Evolutionary conservation across 2,329 filamentous ascomycete species (phyloP).

Genomic region (Cladosporium sphaerospermum): DNA sequence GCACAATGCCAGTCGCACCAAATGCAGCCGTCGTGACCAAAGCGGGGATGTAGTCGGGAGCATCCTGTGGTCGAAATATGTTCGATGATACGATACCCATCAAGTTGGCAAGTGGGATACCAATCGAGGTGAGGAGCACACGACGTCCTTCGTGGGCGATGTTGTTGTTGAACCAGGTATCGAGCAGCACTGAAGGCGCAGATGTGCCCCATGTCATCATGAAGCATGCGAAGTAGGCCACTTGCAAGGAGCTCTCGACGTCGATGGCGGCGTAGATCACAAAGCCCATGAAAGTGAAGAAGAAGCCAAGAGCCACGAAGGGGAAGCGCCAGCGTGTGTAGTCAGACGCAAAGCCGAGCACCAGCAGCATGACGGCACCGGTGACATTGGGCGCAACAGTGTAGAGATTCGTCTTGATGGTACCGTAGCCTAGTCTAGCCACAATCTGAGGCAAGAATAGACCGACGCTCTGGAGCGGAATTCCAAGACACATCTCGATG

Average conservation of each 20-base stretch:
- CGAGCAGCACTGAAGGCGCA: slow-evolving; percentile 63
- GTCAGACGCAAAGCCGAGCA: slow-evolving; percentile 68
- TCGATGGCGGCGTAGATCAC: slow-evolving; percentile 69
- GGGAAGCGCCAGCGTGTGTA: slow-evolving; percentile 61
- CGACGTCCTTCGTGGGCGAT: slow-evolving; percentile 69
- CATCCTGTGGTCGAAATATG: slow-evolving; percentile 58
- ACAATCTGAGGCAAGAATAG: slow-evolving; percentile 57
- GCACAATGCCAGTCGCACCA: slow-evolving; percentile 52
- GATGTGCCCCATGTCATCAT: slow-evolving; percentile 78
- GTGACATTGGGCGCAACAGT: slow-evolving; percentile 74
- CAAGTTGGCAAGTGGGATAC: slow-evolving; percentile 67
- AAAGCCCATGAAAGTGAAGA: slow-evolving; percentile 70
- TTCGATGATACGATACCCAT: slow-evolving; percentile 68
- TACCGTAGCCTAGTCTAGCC: slow-evolving; percentile 44
- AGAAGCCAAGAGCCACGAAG: slow-evolving; percentile 67
- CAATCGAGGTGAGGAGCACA: slow-evolving; percentile 63
- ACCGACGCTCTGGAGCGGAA: slow-evolving; percentile 51
- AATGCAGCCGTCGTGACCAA: slow-evolving; percentile 59
- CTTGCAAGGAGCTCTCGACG: slow-evolving; percentile 52
- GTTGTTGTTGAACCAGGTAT: slow-evolving; percentile 77
- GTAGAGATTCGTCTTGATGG: slow-evolving; percentile 69
- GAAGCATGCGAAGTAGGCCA: slow-evolving; percentile 71
- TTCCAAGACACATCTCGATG: slow-evolving; percentile 55
- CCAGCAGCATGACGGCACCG: slow-evolving; percentile 64
- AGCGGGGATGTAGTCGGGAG: slow-evolving; percentile 61